A percentile compares a stretch with the other conserved stretches of the same genome.
Evolutionary conservation across 805 yeast genomes (phyloP).

Genomic region (Citeromyces nyonsensis): DNA sequence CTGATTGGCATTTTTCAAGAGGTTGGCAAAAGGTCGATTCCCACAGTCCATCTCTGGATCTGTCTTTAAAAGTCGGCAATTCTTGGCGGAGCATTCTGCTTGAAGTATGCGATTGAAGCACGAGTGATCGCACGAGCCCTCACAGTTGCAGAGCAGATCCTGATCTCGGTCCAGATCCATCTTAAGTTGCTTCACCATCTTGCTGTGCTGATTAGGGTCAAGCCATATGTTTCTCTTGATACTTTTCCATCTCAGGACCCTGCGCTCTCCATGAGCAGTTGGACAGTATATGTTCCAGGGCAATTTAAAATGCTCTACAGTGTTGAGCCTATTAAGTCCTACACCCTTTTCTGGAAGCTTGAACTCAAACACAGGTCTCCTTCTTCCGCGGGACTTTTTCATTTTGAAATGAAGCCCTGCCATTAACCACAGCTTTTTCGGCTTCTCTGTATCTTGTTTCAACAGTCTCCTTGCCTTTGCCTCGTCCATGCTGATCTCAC

Average conservation of each 20-base stretch:
- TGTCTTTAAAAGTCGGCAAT: background rate
- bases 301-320: constrained; percentile 10
- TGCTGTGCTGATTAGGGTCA: constrained; percentile 1
- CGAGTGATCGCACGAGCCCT: background rate
- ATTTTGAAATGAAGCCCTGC: constrained; percentile 9
- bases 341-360: constrained; percentile 8
- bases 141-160: background rate
- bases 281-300: constrained; percentile 20
- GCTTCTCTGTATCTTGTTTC: background rate
- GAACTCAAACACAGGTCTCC: constrained; percentile 5
- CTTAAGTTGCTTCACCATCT: constrained; percentile 1
- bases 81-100: background rate
- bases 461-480: background rate
- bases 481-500: background rate
- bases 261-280: constrained; percentile 7
- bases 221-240: constrained; percentile 8
- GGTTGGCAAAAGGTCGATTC: background rate
- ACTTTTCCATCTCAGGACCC: constrained; percentile 14
- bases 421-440: constrained; percentile 7
- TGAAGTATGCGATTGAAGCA: constrained; percentile 1
- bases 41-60: background rate
- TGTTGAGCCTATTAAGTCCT: constrained; percentile 6
- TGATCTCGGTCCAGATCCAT: no score
- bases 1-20: background rate
- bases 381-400: constrained; percentile 1